phyloP scores from a whole-genome alignment of 441 rosid genomes.

The Aleurites moluccanus region DNA sequence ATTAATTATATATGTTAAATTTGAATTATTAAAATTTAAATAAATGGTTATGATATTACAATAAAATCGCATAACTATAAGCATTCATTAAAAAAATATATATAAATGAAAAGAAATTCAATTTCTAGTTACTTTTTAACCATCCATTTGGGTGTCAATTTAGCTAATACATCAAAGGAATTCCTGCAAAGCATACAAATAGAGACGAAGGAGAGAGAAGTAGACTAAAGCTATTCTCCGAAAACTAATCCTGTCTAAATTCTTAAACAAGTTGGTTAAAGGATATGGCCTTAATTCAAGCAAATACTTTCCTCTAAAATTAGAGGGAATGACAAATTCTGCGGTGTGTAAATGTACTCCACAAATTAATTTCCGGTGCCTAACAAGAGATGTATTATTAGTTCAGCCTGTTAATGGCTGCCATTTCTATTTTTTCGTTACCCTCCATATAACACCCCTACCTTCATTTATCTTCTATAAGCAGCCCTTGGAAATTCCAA shows the following conservation, averaged over 20 bases:
- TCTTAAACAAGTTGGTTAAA: constrained; percentile 1
- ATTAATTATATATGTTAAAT: not conserved
- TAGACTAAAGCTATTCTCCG: not conserved
- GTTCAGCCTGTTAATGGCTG: constrained; percentile 26
- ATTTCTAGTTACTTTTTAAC: not conserved
- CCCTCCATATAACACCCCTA: constrained; percentile 30
- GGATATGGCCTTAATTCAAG: not conserved
- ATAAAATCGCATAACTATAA: not conserved
- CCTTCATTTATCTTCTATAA: constrained; percentile 31
- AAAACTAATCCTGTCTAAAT: not conserved
- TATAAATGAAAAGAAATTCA: not conserved
- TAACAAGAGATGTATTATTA: constrained; percentile 16
- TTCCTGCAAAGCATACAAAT: not conserved
- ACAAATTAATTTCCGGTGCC: constrained; percentile 17
- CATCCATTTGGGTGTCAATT: not conserved
- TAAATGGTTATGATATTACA: not conserved
- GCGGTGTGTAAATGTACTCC: constrained; percentile 18
- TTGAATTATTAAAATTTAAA: not conserved
- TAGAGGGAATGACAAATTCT: constrained; percentile 24
- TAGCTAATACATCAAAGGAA: not conserved
- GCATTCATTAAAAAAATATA: not conserved
- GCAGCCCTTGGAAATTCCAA: constrained; percentile 71
- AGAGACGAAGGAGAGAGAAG: not conserved
- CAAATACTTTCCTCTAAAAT: constrained; percentile 27
- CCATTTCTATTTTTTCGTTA: constrained; percentile 24